A percentile compares a stretch with the other conserved stretches of the same genome.
These are phyloP conservation scores for Zizania latifolia DNA, from an alignment of 176 grass and related monocot genomes.

Conservation along the genomic window DNA sequence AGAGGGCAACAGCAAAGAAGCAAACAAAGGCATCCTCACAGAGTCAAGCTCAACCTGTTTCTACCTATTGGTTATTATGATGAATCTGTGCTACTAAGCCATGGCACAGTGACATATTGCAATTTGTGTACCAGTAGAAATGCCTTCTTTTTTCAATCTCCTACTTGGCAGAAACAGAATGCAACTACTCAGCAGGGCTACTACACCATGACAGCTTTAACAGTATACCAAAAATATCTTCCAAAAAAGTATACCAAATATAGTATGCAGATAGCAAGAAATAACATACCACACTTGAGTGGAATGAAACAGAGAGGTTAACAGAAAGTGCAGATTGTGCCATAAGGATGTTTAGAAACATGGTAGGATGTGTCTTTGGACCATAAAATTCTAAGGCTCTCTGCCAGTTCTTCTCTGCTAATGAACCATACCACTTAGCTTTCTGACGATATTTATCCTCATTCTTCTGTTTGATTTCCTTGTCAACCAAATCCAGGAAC, in stretches of 20 bases:
- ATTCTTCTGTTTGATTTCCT: constrained; percentile 65
- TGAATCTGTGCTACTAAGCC: too few relatives aligned
- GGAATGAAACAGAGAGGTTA: constrained; percentile 53
- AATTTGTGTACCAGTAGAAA: not conserved
- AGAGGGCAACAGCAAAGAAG: not conserved
- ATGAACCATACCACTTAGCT: constrained; percentile 79
- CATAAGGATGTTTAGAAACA: constrained; percentile 93
- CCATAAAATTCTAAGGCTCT: constrained; percentile 81
- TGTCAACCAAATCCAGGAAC: constrained; percentile 68
- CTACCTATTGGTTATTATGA: too few relatives aligned
- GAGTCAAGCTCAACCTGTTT: not conserved
- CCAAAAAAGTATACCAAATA: too few relatives aligned
- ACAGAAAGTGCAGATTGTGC: constrained; percentile 59
- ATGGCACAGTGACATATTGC: not conserved
- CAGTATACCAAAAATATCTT: too few relatives aligned
- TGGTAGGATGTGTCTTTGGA: constrained; percentile 74
- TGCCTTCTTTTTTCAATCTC: not conserved
- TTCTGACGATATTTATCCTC: constrained; percentile 75
- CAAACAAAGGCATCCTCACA: not conserved
- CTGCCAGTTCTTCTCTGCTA: constrained; percentile 85
- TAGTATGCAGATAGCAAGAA: too few relatives aligned
- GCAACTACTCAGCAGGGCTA: not conserved
- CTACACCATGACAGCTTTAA: not conserved
- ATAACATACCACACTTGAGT: constrained; percentile 64
- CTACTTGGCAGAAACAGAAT: constrained; percentile 13